Base-by-base conservation (phyloP, 2,329 filamentous ascomycete genomes). In the Mycocentrospora acerina region DNA sequence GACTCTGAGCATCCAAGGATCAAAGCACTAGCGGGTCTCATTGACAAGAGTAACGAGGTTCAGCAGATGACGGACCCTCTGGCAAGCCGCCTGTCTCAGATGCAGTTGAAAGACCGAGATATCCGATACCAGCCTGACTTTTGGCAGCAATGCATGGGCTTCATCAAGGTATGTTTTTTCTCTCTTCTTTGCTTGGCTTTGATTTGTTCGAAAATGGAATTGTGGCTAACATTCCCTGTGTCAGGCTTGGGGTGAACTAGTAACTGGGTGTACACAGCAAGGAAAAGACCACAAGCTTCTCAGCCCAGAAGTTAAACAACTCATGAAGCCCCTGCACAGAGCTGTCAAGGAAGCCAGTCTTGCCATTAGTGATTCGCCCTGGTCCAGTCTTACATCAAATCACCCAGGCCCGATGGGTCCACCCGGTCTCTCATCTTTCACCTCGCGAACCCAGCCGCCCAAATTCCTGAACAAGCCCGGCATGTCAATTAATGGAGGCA, bases 21-120 rank as follows among this genome's bases (percentile, higher is more conserved):
- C 30, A 64, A 63, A 32, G 59, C 62, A 6, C 45, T 67, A 30
- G 83, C 78, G 37, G 73, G 76, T 2, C 76, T 95, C 30, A 82
- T 91, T 35, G 75, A 81, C 31, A 86, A 85, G 58, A 90, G 86
- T 59, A 79, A 78, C 29, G 73, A 80, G 10, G 82, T 86, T 13
- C 78, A 90, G 28, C 80, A 86, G 40, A 83, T 87, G 52, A 87
- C 87, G 2, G 83, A 90, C 56, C 75, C 80, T 9, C 74, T 96
- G 18, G 85, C 86, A 57, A 74, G 75, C 26, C 79, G 85, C n/a
- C 71, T 96, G 9, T 88, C 83, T 3, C 77, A 79, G 31, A 88
- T 95, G 72, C 90, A 90, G 62, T 74, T 95, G 9, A 93, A 91
- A 62, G 90, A 95, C 55, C 86, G 88, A 7, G 83, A 82, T 9